Base-by-base conservation (phyloP, 306 rosid genomes). In the Malus sylvestris region DNA sequence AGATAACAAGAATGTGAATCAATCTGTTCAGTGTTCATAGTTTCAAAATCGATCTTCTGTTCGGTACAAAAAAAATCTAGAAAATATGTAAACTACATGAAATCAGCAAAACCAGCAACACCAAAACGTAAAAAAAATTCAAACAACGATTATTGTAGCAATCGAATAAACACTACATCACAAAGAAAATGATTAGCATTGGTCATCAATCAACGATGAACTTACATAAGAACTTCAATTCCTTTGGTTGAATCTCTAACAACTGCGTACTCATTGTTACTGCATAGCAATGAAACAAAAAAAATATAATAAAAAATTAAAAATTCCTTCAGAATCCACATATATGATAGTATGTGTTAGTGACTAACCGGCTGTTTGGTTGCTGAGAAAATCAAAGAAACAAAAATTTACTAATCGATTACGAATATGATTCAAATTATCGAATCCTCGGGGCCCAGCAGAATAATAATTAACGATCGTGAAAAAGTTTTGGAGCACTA, bases 151-250 rank as follows among this genome's bases (percentile, higher is more conserved):
- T 57, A 32, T 30, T 58, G 57, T 2, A 69, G 61, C 71, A 46
- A 74, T 73, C 72, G 18, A 71, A 46, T 58, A 35, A 40, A 64
- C 38, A 79, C 45, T 20, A 72, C 13, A 76, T 52, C 44, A 73
- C 45, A 32, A 51, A 61, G 16, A 72, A 57, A 32, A 72, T 8
- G 44, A 42, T 14, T 58, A 66, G 10, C 25, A 9, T 38, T 53
- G 70, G 62, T 62, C 40, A 72, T 33, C 19, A 27, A 53, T 72
- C 76, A 29, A 71, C 19, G 33, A 81, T 77, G 51, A 49, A 83
- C 96, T 92, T 59, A 95, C 99, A 81, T 23, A 72, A 38, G 78
- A 95, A 95, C 72, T 87, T 79, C 87, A 95, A 87, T 81, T 95
- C 96, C 70, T 77, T 86, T 63, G 98, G 97, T 58, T 95, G 89